These are phyloP conservation scores for Aristolochia californica DNA, from an alignment of 164 flowering plant genomes.

Conservation along the genomic window DNA sequence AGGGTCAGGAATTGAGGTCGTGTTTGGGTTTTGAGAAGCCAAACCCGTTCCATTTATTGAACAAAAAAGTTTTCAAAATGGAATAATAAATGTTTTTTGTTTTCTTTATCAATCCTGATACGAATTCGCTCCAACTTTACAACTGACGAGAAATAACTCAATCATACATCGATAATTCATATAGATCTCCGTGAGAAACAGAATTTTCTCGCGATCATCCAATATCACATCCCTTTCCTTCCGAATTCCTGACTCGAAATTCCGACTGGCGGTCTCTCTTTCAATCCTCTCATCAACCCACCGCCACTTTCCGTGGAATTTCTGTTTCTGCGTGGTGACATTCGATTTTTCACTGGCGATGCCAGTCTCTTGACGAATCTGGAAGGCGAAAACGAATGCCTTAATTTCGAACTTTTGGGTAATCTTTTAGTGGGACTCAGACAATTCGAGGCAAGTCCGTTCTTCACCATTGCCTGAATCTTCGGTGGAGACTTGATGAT, in stretches of 20 bases:
- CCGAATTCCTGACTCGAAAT: conserved; percentile 22
- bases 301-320: background rate
- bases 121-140: no score
- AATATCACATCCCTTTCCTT: conserved; percentile 3
- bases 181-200: conserved; percentile 9
- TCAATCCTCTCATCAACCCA: conserved; percentile 35
- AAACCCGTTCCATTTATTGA: no score
- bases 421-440: conserved; percentile 15
- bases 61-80: no score
- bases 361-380: conserved; percentile 48
- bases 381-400: conserved; percentile 64
- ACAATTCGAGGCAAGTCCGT: conserved; percentile 35
- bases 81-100: no score
- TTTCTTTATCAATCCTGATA: no score
- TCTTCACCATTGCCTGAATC: conserved; percentile 43
- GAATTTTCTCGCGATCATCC: no score
- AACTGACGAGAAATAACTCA: no score
- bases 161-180: background rate
- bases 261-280: conserved; percentile 39
- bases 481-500: conserved; percentile 68
- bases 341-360: conserved; percentile 63
- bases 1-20: no score
- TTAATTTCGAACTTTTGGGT: conserved; percentile 20
- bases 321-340: conserved; percentile 20
- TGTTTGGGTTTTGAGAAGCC: no score